Evolutionary conservation across 1,139 yeast genomes (phyloP).

Genomic region (Suhomyces ambrosiae): DNA sequence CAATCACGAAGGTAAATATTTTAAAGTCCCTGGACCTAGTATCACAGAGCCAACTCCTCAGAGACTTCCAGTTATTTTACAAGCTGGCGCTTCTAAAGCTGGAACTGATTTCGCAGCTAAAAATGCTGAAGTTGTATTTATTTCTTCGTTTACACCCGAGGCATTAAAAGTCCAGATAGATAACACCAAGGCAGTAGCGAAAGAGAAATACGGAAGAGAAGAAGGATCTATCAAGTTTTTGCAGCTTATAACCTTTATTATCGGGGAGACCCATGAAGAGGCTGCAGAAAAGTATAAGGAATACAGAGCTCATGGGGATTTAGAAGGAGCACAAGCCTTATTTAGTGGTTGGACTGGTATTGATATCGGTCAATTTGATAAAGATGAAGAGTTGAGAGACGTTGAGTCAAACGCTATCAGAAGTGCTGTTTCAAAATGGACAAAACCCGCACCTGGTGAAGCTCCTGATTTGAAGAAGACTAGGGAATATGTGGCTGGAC

Average conservation of each 20-base stretch:
- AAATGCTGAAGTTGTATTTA: slow-evolving; percentile 47
- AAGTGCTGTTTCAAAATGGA: slow-evolving; percentile 35
- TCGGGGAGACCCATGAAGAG: slow-evolving; percentile 40
- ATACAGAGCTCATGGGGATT: slow-evolving; percentile 34
- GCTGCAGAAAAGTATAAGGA: slow-evolving; percentile 35
- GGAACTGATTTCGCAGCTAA: slow-evolving; percentile 49
- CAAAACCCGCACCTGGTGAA: slow-evolving; percentile 32
- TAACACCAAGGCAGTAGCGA: slow-evolving; percentile 31
- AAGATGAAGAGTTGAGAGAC: slow-evolving; percentile 31
- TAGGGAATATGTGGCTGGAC: slow-evolving; percentile 28
- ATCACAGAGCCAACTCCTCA: slow-evolving; percentile 49
- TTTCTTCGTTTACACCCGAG: slow-evolving; percentile 32
- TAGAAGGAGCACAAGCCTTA: slow-evolving; percentile 43
- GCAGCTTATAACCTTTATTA: slow-evolving; percentile 33
- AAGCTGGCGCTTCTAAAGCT: slow-evolving; percentile 51
- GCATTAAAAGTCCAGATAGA: slow-evolving; percentile 31
- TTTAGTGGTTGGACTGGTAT: slow-evolving; percentile 43
- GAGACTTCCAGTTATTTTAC: slow-evolving; percentile 47
- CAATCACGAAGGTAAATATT: slow-evolving; percentile 41
- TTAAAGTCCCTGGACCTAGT: slow-evolving; percentile 48
- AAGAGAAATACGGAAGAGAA: slow-evolving; percentile 35
- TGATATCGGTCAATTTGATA: slow-evolving; percentile 32
- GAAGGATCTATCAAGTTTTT: slow-evolving; percentile 39
- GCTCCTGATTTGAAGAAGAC: slow-evolving; percentile 28
- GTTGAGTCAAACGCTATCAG: slow-evolving; percentile 34